A percentile compares a stretch with the other conserved stretches of the same genome.
Conservation (phyloP, 2,329 filamentous ascomycete species). For the Penicillium sp. region DNA sequence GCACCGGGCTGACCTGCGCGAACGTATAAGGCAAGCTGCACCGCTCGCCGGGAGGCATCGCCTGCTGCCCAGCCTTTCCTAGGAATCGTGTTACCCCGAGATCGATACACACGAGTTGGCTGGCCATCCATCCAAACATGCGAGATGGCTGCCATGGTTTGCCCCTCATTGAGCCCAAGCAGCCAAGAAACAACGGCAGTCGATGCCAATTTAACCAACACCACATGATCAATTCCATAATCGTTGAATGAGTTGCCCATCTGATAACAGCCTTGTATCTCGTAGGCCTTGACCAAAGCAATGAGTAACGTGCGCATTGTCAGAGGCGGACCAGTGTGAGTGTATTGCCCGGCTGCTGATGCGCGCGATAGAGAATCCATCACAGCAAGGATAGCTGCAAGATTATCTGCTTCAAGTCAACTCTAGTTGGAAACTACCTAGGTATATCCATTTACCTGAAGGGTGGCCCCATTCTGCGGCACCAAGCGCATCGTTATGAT, state of each 20-base stretch:
- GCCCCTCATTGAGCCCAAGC: constrained; percentile 31
- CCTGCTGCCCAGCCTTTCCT: constrained; percentile 44
- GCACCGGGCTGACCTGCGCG: constrained; percentile 27
- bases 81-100: constrained; percentile 32
- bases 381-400: constrained; percentile 36
- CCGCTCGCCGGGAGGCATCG: constrained; percentile 39
- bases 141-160: constrained; percentile 35
- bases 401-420: constrained; percentile 32
- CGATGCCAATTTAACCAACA: constrained; percentile 42
- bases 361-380: constrained; percentile 31
- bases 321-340: constrained; percentile 19
- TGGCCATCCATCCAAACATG: constrained; percentile 41
- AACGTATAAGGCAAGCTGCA: constrained; percentile 35
- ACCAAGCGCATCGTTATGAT: constrained; percentile 41
- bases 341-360: constrained; percentile 1
- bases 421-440: not conserved
- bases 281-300: constrained; percentile 41
- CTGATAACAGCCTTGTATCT: constrained; percentile 41
- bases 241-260: constrained; percentile 37
- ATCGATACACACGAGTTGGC: constrained; percentile 34
- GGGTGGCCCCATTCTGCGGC: constrained; percentile 45
- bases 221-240: constrained; percentile 40
- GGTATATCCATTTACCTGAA: constrained; percentile 25
- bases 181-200: constrained; percentile 38
- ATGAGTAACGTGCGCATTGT: constrained; percentile 32